Conservation (phyloP, 805 yeast species). For the Saccharomycopsis amapae region DNA sequence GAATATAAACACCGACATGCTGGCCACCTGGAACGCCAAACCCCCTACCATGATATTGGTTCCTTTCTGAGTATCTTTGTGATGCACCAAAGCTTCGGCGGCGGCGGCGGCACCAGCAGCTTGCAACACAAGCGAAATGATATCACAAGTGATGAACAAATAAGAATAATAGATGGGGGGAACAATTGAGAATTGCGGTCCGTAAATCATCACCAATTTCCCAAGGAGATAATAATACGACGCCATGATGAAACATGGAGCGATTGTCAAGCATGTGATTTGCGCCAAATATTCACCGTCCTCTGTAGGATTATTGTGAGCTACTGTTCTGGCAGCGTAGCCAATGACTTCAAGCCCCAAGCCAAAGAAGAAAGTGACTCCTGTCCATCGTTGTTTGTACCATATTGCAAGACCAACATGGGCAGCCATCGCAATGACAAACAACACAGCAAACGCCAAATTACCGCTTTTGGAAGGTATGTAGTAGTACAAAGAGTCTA, state of each 20-base stretch:
- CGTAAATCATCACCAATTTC: constrained; percentile 57
- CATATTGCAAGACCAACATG: constrained; percentile 39
- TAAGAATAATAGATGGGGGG: constrained; percentile 42
- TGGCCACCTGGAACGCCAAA: constrained; percentile 63
- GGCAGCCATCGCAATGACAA: constrained; percentile 38
- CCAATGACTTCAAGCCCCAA: constrained; percentile 58
- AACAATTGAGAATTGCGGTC: constrained; percentile 42
- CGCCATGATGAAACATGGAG: constrained; percentile 80
- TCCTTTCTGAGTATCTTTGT: constrained; percentile 32
- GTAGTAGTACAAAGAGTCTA: constrained; percentile 1
- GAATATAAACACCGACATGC: constrained; percentile 54
- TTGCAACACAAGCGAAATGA: constrained; percentile 57
- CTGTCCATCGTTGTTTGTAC: constrained; percentile 60
- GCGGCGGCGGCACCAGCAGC: constrained; percentile 75
- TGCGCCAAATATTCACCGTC: constrained; percentile 50
- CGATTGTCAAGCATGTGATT: constrained; percentile 61
- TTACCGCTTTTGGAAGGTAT: constrained; percentile 40
- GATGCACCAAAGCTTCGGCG: constrained; percentile 28
- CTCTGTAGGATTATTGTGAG: constrained; percentile 32
- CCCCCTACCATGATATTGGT: constrained; percentile 72
- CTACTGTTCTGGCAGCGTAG: constrained; percentile 50
- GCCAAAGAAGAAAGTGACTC: constrained; percentile 49
- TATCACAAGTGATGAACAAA: constrained; percentile 59
- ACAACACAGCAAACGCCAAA: constrained; percentile 45
- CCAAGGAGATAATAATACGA: constrained; percentile 71